A percentile compares a stretch with the other conserved stretches of the same genome.
Evolutionary conservation across 805 yeast species (phyloP).

Genomic region (Starmera quercuum): DNA sequence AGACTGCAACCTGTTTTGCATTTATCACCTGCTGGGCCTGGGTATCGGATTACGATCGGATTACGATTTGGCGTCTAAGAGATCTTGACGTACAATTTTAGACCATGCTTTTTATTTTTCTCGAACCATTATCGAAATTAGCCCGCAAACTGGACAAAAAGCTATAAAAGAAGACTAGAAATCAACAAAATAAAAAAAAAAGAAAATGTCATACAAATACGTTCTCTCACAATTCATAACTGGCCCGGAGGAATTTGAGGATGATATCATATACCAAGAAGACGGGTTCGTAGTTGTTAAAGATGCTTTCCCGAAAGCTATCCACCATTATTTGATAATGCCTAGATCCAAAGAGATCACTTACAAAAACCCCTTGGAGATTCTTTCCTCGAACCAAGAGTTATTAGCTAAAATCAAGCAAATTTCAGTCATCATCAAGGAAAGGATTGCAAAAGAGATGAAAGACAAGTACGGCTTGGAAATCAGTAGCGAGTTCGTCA

Average conservation of each 20-base stretch:
- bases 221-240: conserved; percentile 28
- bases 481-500: conserved; percentile 24
- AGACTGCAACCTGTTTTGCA: too few relatives aligned
- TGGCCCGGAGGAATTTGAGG: conserved; percentile 31
- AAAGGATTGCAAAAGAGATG: conserved; percentile 12
- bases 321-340: conserved; percentile 50
- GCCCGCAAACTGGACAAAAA: too few relatives aligned
- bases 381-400: conserved; percentile 18
- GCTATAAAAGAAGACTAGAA: too few relatives aligned
- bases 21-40: too few relatives aligned
- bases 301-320: conserved; percentile 60
- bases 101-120: too few relatives aligned
- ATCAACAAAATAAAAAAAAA: too few relatives aligned
- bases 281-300: conserved; percentile 45
- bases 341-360: conserved; percentile 42
- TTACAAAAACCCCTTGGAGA: conserved; percentile 36
- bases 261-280: conserved; percentile 39
- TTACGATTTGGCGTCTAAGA: too few relatives aligned
- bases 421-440: conserved; percentile 5
- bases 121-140: too few relatives aligned
- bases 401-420: conserved; percentile 18
- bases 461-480: conserved; percentile 10
- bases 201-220: not conserved
- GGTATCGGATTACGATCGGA: too few relatives aligned
- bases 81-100: too few relatives aligned